A percentile compares a stretch with the other conserved stretches of the same genome.
Evolutionary conservation across 2,329 filamentous ascomycete species (phyloP).

Genomic region (Emergomyces africanus): DNA sequence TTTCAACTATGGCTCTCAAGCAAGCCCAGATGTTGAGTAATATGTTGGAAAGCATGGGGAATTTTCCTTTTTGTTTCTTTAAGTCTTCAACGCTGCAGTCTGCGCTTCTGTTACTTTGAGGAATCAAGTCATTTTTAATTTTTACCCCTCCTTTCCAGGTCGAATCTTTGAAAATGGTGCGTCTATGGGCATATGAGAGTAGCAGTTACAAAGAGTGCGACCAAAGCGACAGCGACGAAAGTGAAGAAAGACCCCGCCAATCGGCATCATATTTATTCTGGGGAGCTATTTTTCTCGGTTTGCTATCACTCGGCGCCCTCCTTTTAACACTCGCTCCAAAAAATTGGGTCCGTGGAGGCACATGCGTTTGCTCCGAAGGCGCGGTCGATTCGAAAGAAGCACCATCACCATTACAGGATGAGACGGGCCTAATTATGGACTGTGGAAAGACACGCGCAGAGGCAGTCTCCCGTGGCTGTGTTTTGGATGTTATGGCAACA

Average conservation of each 20-base stretch:
- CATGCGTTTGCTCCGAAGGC: not conserved
- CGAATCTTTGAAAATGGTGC: not conserved
- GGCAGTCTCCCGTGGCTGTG: conserved; percentile 1
- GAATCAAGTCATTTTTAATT: not conserved
- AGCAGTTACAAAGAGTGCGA: not conserved
- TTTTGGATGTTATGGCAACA: conserved; percentile 6
- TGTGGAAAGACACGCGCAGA: conserved; percentile 6
- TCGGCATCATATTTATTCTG: not conserved
- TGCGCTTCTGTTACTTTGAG: not conserved
- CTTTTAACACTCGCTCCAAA: not conserved
- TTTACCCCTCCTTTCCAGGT: not conserved
- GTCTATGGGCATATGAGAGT: not conserved
- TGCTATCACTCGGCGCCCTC: not conserved
- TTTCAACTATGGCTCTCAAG: not conserved
- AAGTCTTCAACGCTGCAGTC: not conserved
- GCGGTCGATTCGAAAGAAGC: not conserved
- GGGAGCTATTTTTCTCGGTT: not conserved
- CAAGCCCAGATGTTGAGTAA: not conserved
- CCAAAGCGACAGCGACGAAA: not conserved
- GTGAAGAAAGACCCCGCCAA: not conserved
- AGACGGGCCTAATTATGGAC: not conserved
- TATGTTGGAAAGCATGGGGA: not conserved
- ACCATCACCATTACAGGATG: not conserved
- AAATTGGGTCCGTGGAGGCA: not conserved
- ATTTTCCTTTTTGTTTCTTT: not conserved